Base-by-base conservation (phyloP, 345 rosid genomes). In the Rubroshorea leprosula region DNA sequence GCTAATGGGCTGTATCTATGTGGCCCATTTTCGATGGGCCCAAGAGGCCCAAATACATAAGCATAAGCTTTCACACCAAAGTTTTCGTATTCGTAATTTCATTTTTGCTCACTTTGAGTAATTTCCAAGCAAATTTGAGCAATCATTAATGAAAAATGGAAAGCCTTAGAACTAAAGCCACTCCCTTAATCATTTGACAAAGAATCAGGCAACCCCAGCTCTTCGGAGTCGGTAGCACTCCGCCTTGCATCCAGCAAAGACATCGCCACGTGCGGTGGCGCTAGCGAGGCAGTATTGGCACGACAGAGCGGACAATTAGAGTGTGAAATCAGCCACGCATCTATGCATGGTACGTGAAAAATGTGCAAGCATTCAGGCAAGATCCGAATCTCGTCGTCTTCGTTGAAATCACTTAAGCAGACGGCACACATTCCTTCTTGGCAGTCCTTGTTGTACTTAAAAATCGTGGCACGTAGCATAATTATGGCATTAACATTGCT, bases 301-400 rank as follows among this genome's bases (percentile, higher is more conserved):
- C 85, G 74, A 53, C 85, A 80, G 17, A 76, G 76, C 0, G 86
- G 86, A 58, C 84, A 83, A 61, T 55, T 76, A 0, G 82, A 55
- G 38, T 76, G 89, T 6, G 75, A 76, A 29, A 38, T 31, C 4
- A 78, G 70, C 86, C 89, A 78, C 65, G 48, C 63, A 59, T 83
- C 80, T 13, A 83, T 73, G 55, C 89, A 83, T 7, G 55, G 27
- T 18, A 55, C 76, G 7, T 83, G 89, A 55, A 80, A 83, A 56
- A 60, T 19, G 26, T 60, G 63, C 45, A 39, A 39, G 15, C 45
- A 39, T 39, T 13, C 45, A 9, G 45, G 45, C 15, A 39, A 14
- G 2, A 39, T 14, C 3, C 45, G 45, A 13, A 39, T 39, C 15
- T 39, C 45, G 5, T 39, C 45, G 15, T 14, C 45, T 39, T 39